Evolutionary conservation across 192 early-diverging fungal species (phyloP), one percentile per base, ranked within the genome.

Genomic region (Podila verticillata): DNA sequence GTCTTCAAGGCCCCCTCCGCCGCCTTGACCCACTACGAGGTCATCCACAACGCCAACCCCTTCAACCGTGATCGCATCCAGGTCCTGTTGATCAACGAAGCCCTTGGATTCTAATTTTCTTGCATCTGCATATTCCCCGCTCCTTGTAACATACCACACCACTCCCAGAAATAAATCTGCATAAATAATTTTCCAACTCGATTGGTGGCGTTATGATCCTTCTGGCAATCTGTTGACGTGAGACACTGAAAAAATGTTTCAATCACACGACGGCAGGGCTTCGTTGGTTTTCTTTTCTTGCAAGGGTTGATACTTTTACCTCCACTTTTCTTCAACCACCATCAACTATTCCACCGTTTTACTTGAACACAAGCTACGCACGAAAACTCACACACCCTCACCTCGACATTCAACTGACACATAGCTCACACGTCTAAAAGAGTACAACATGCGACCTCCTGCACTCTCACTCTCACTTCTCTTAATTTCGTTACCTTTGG

Each of bases 31-130:
- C 60, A 79, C 26, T 79, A 72, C 68, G 64, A 80, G 56, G 66
- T 80, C 34, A 62, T 72, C 30, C 69, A 60, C 28, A n/a, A 68
- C 26, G 70, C 70, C 9, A 80, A 68, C 66, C 70, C 77, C 24
- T 68, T 68, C 70, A 59, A 62, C 48, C 77, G 66, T 65, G 61
- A 39, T 13, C 69, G 77, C 26, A 80, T 80, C 57, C 56, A 72
- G 66, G 77, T 80, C 61, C 51, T 80, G n/a, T 34, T 80, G 20
- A 64, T 80, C 57, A 80, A 80, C 54, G 77, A 80, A 48, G 62
- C 65, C 13, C 77, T 80, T 61, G 69, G 69, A 48, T 71, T 71
- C 54, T 80, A 72, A 72, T 34, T 5, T 10, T n/a, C 15, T 47
- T 7, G 3, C 24, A 54, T 51, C 19, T 13, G 20, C 1, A 51